Evolutionary conservation across 139 green algal genomes (phyloP).

Genomic region (Chlorella sp.): DNA sequence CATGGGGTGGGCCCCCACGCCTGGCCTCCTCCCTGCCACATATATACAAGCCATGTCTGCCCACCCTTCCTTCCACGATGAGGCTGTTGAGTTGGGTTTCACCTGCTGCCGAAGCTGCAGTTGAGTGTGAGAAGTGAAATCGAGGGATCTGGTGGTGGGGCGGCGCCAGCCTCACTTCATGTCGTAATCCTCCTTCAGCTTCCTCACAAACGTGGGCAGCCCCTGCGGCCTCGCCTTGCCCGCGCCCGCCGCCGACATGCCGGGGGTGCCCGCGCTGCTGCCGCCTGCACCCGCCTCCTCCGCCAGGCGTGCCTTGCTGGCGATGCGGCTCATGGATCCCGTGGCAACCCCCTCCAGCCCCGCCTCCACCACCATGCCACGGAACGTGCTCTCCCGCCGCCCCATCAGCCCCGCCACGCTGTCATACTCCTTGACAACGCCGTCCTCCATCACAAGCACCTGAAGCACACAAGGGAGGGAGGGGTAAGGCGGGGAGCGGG

Average conservation of each 20-base stretch:
- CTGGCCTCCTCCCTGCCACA: too few relatives aligned
- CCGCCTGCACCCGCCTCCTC: too few relatives aligned
- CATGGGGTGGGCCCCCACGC: too few relatives aligned
- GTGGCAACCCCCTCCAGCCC: neutral
- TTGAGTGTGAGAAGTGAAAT: too few relatives aligned
- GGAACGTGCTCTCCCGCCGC: constrained; percentile 29
- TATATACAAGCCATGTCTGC: too few relatives aligned
- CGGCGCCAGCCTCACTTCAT: neutral
- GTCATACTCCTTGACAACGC: constrained; percentile 66
- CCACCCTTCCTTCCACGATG: too few relatives aligned
- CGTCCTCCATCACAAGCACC: constrained; percentile 73
- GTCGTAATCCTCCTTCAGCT: constrained; percentile 18
- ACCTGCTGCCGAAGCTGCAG: too few relatives aligned
- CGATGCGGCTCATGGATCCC: neutral
- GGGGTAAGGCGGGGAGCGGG: neutral
- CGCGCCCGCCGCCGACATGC: neutral
- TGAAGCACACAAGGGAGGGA: neutral
- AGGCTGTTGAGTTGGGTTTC: too few relatives aligned
- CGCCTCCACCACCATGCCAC: constrained; percentile 8
- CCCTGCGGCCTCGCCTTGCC: neutral
- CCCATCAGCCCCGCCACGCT: constrained; percentile 48
- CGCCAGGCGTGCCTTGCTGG: neutral
- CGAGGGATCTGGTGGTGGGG: too few relatives aligned
- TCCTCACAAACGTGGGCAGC: constrained; percentile 42
- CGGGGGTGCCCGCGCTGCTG: neutral